Conservation (phyloP, 257 asterid species). For the Orobanche coerulescens region DNA sequence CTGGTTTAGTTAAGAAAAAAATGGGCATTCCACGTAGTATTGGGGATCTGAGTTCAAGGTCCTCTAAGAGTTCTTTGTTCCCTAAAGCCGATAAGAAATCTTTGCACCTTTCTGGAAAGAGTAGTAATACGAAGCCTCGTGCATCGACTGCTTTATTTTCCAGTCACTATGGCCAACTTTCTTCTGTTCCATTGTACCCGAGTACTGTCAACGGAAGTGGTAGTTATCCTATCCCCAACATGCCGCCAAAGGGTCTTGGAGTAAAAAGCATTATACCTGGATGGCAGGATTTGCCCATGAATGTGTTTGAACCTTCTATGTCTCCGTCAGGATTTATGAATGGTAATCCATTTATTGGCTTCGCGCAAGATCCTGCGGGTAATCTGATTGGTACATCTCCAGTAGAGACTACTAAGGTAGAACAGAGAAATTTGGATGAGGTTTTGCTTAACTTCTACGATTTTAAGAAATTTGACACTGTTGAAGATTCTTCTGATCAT, state of each 20-base stretch:
- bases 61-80: conserved; percentile 14
- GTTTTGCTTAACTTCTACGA: conserved; percentile 31
- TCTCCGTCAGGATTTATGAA: conserved; percentile 25
- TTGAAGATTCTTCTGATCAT: conserved; percentile 67
- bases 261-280: conserved; percentile 15
- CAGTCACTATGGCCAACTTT: conserved; percentile 11
- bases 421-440: conserved; percentile 36
- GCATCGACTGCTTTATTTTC: background rate
- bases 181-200: conserved; percentile 8
- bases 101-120: conserved; percentile 20
- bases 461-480: conserved; percentile 68
- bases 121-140: conserved; percentile 28
- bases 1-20: conserved; percentile 22
- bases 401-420: conserved; percentile 25
- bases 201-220: conserved; percentile 7
- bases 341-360: conserved; percentile 19
- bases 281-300: conserved; percentile 23
- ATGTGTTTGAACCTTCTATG: conserved; percentile 16
- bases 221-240: conserved; percentile 3
- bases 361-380: conserved; percentile 21
- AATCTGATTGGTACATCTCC: conserved; percentile 25
- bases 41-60: conserved; percentile 17
- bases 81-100: conserved; percentile 13
- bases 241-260: conserved; percentile 15
- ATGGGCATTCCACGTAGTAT: conserved; percentile 23